phyloP scores from a whole-genome alignment of 2,329 filamentous ascomycete genomes.

The Sphaerulina musiva region DNA sequence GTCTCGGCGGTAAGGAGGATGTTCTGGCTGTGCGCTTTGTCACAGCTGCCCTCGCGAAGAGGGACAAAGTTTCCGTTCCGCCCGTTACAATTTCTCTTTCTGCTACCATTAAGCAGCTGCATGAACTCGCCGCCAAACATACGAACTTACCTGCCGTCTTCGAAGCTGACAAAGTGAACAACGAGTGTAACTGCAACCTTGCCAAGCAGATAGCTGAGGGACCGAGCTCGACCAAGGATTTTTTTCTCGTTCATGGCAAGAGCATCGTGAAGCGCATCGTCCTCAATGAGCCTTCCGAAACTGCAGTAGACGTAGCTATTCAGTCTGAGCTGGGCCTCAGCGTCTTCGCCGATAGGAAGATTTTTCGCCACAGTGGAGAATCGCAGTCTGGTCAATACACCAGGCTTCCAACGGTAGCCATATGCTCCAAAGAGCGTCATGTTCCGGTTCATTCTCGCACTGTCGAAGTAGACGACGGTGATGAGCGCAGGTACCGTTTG shows the following conservation, averaged over 20 bases:
- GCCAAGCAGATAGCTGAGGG: constrained; percentile 24
- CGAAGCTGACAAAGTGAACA: constrained; percentile 7
- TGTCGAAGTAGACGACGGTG: constrained; percentile 7
- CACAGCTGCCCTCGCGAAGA: constrained; percentile 25
- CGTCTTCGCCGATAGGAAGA: constrained; percentile 12
- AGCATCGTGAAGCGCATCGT: constrained; percentile 18
- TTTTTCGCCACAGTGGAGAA: constrained; percentile 14
- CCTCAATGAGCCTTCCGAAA: constrained; percentile 5
- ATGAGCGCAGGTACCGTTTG: constrained; percentile 1
- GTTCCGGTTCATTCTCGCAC: constrained; percentile 15
- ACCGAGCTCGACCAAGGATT: constrained; percentile 7
- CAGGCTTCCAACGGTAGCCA: constrained; percentile 16
- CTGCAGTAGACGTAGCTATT: constrained; percentile 6
- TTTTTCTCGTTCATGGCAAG: constrained; percentile 25
- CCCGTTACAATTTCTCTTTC: constrained; percentile 18
- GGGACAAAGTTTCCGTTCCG: constrained; percentile 13
- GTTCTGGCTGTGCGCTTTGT: constrained; percentile 26
- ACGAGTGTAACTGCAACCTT: constrained; percentile 30
- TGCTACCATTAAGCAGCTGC: constrained; percentile 25
- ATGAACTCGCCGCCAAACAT: constrained; percentile 21
- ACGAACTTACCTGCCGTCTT: constrained; percentile 15
- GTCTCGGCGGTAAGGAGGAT: constrained; percentile 1
- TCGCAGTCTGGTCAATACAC: constrained; percentile 4
- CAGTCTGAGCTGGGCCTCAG: constrained; percentile 5
- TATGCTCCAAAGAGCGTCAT: constrained; percentile 22